phyloP scores from a whole-genome alignment of 2,329 filamentous ascomycete genomes.

The Aspergillus novoparasiticus region DNA sequence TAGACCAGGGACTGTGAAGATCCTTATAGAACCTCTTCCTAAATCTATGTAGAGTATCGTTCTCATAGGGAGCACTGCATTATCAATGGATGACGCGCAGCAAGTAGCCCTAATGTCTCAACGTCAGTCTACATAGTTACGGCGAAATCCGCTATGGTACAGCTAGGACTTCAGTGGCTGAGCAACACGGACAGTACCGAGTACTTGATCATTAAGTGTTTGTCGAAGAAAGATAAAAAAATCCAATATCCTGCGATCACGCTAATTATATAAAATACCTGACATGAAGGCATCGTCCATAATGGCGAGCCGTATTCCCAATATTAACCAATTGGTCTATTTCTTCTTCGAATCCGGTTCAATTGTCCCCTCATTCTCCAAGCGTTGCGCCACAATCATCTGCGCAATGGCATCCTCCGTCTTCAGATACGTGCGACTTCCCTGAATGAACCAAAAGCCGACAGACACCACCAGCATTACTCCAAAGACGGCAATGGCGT shows the following conservation, averaged over 20 bases:
- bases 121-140: no score
- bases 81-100: no score
- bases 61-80: no score
- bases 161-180: no score
- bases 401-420: slow-evolving; percentile 31
- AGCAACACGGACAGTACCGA: no score
- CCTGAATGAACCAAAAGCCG: slow-evolving; percentile 55
- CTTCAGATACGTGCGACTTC: slow-evolving; percentile 42
- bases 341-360: slow-evolving; percentile 1
- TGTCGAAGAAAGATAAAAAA: not conserved
- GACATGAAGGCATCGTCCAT: not conserved
- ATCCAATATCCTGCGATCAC: not conserved
- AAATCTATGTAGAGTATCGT: no score
- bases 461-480: slow-evolving; percentile 56
- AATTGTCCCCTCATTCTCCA: slow-evolving; percentile 18
- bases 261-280: not conserved
- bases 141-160: no score
- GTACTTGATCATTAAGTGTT: not conserved
- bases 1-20: no score
- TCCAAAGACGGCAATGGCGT: slow-evolving; percentile 60
- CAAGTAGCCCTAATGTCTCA: no score
- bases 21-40: no score
- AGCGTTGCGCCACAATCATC: slow-evolving; percentile 27
- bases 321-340: not conserved
- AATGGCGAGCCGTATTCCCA: not conserved